These are phyloP conservation scores for Suillus brevipes DNA, from an alignment of 768 basidiomycete genomes.

Conservation along the genomic window DNA sequence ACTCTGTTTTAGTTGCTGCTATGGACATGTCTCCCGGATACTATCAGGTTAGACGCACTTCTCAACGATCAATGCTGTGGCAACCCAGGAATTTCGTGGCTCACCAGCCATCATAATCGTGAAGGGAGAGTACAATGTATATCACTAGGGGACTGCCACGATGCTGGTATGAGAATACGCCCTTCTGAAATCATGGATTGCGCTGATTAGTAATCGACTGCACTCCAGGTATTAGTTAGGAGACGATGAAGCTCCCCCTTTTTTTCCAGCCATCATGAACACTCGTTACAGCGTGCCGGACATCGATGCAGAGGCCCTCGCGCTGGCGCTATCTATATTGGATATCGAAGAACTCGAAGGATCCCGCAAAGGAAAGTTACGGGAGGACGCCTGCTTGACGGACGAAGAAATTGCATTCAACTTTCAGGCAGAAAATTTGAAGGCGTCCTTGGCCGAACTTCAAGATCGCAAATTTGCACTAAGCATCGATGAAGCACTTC, in stretches of 20 bases:
- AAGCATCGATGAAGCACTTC: conserved; percentile 44
- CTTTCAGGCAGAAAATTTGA: conserved; percentile 39
- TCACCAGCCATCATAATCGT: neutral
- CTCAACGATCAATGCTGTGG: conserved; percentile 44
- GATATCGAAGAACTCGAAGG: conserved; percentile 41
- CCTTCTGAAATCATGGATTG: neutral
- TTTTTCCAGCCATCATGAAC: neutral
- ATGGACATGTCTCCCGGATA: conserved; percentile 45
- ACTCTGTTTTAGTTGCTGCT: conserved; percentile 52
- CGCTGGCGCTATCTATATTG: conserved; percentile 41
- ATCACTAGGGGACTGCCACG: neutral
- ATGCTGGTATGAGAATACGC: neutral
- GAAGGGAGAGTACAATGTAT: neutral
- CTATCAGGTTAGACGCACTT: conserved; percentile 58
- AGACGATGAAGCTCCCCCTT: conserved; percentile 1
- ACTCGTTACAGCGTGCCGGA: conserved; percentile 22
- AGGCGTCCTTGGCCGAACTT: conserved; percentile 29
- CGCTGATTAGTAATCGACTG: neutral
- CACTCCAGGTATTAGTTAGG: neutral
- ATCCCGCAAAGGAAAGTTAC: conserved; percentile 39
- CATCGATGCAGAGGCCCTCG: conserved; percentile 38
- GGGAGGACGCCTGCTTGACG: conserved; percentile 29
- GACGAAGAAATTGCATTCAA: conserved; percentile 50
- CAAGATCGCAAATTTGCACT: conserved; percentile 42
- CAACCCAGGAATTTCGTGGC: conserved; percentile 34